Evolutionary conservation across 371 early-diverging fungal species (phyloP).

Genomic region (Entomophthora muscae): DNA sequence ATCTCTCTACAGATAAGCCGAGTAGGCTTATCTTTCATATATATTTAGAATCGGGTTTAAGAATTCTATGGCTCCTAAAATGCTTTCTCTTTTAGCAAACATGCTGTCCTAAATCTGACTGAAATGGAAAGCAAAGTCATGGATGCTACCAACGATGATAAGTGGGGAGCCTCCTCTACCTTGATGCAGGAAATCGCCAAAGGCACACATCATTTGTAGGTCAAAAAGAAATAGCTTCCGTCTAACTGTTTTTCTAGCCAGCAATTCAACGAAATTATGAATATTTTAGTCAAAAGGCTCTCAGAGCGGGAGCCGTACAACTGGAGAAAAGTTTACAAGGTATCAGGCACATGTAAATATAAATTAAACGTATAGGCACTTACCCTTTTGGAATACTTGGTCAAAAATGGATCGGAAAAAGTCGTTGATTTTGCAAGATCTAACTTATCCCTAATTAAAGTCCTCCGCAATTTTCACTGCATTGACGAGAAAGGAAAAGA

Average conservation of each 20-base stretch:
- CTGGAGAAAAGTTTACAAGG: conserved; percentile 94
- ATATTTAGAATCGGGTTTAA: not conserved
- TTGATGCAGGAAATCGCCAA: conserved; percentile 78
- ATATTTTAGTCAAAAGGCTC: conserved; percentile 68
- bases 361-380: conserved; percentile 39
- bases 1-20: too few relatives aligned
- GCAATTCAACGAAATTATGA: conserved; percentile 86
- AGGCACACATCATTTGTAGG: conserved; percentile 64
- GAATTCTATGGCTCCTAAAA: not conserved
- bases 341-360: conserved; percentile 11
- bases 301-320: conserved; percentile 62
- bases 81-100: conserved; percentile 10
- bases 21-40: not conserved
- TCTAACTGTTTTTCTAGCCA: conserved; percentile 26
- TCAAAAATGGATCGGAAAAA: conserved; percentile 87
- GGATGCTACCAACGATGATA: conserved; percentile 67
- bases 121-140: conserved; percentile 78
- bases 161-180: conserved; percentile 86
- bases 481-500: conserved; percentile 90
- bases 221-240: not conserved
- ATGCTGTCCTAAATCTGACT: conserved; percentile 54
- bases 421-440: conserved; percentile 74
- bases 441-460: conserved; percentile 69
- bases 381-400: conserved; percentile 77
- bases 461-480: conserved; percentile 58